These are phyloP conservation scores for Lyophyllum semitale DNA, from an alignment of 768 basidiomycete species.

Conservation along the genomic window DNA sequence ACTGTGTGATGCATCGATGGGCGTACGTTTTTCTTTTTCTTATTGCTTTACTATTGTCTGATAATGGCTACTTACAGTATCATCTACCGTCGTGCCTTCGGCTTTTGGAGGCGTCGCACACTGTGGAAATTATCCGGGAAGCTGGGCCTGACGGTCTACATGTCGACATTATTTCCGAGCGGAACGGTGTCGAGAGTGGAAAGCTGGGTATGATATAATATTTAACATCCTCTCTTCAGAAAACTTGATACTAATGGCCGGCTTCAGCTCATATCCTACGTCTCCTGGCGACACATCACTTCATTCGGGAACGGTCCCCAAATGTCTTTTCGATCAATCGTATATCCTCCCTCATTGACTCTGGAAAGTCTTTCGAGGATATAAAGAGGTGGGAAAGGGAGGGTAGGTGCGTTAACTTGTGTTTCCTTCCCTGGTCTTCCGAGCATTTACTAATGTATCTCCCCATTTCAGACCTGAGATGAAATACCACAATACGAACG, in stretches of 20 bases:
- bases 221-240: not conserved
- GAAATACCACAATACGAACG: slow-evolving; percentile 69
- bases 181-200: slow-evolving; percentile 43
- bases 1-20: slow-evolving; percentile 75
- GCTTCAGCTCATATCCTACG: slow-evolving; percentile 70
- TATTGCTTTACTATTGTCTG: not conserved
- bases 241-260: not conserved
- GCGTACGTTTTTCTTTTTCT: slow-evolving; percentile 41
- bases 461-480: slow-evolving; percentile 45
- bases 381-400: slow-evolving; percentile 38
- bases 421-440: too few relatives aligned
- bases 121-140: slow-evolving; percentile 68
- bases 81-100: slow-evolving; percentile 76
- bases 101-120: slow-evolving; percentile 70
- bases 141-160: slow-evolving; percentile 57
- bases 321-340: slow-evolving; percentile 76
- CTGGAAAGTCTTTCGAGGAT: slow-evolving; percentile 56
- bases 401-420: slow-evolving; percentile 38
- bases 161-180: slow-evolving; percentile 45
- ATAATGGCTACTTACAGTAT: slow-evolving; percentile 52
- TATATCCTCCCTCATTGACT: slow-evolving; percentile 68
- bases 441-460: not conserved
- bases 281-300: slow-evolving; percentile 77
- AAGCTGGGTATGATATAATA: slow-evolving; percentile 48
- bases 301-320: slow-evolving; percentile 67